Evolutionary conservation across 495 filamentous ascomycete species (phyloP), one percentile per base, ranked within the genome.

Genomic region (Cercophora sp.): DNA sequence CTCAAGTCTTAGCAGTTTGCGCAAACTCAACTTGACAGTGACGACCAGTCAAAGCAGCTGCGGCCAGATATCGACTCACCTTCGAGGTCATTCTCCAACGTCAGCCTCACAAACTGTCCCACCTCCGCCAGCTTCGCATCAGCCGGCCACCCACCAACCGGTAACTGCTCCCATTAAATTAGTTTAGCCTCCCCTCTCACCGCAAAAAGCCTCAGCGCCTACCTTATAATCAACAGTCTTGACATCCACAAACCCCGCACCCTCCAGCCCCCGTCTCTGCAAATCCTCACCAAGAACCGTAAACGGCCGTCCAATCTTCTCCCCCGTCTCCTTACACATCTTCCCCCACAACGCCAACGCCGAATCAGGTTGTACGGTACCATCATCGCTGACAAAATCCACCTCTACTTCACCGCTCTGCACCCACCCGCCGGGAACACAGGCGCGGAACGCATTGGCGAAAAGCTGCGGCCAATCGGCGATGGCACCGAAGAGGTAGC

Each of bases 111-210:
- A 52, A 54, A 67, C 23, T 57, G 54, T 1, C 79, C 79, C 23
- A 81, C 60, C 54, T 79, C 70, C 43, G 74, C 75, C 41, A 78
- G 35, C 29, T 69, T 68, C 77, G 75, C 76, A 5, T 66, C 62
- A 6, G 69, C 13, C 16, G 24, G 18, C 43, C 52, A 54, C n/a
- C 23, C 37, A 4, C 37, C 37, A 54, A 49, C 13, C 3, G 23
- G 22, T 8, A 46, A 32, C 29, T 32, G 29, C 6, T 6, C 6
- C 6, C 29, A 32, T 32, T 32, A 6, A 32, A 13, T n/a, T n/a
- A n/a, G n/a, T n/a, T n/a, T n/a, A n/a, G n/a, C n/a, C n/a, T n/a
- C n/a, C n/a, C n/a, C n/a, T n/a, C n/a, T n/a, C n/a, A n/a, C n/a
- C n/a, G n/a, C n/a, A n/a, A n/a, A n/a, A n/a, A n/a, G n/a, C n/a